Evolutionary conservation across 768 basidiomycete genomes (phyloP).

Genomic region (Boletus pseudo-olivaceus): DNA sequence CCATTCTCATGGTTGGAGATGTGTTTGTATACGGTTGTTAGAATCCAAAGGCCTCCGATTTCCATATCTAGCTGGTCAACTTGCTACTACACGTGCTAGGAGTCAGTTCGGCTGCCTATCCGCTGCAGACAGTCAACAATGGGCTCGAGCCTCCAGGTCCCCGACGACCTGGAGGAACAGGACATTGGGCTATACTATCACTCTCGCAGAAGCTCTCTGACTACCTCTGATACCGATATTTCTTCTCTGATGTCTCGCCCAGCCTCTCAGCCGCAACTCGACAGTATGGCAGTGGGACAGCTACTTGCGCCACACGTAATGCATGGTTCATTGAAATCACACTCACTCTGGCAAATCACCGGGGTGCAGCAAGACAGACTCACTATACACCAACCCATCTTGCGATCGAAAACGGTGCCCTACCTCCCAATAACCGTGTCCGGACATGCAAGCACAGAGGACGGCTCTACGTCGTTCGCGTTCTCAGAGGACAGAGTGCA

Average conservation of each 20-base stretch:
- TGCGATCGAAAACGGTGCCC: slow-evolving; percentile 48
- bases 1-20: neutral
- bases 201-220: slow-evolving; percentile 24
- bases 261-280: slow-evolving; percentile 14
- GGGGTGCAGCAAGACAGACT: slow-evolving; percentile 16
- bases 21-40: slow-evolving; percentile 13
- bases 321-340: slow-evolving; percentile 27
- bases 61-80: neutral
- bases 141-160: slow-evolving; percentile 9
- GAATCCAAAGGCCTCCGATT: neutral
- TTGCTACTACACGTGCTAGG: neutral
- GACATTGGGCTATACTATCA: slow-evolving; percentile 27
- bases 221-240: slow-evolving; percentile 24
- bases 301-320: neutral
- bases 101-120: neutral
- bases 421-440: slow-evolving; percentile 32
- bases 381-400: slow-evolving; percentile 25
- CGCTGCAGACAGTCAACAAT: slow-evolving; percentile 1
- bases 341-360: slow-evolving; percentile 33
- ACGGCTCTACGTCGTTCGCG: slow-evolving; percentile 41
- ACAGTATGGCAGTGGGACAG: neutral
- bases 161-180: slow-evolving; percentile 24
- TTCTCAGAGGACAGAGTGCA: slow-evolving; percentile 46
- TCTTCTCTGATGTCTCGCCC: slow-evolving; percentile 18
- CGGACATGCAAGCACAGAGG: slow-evolving; percentile 32